Evolutionary conservation across 2,329 filamentous ascomycete species (phyloP), one percentile per base, ranked within the genome.

Genomic region (Scedosporium minutisporum): DNA sequence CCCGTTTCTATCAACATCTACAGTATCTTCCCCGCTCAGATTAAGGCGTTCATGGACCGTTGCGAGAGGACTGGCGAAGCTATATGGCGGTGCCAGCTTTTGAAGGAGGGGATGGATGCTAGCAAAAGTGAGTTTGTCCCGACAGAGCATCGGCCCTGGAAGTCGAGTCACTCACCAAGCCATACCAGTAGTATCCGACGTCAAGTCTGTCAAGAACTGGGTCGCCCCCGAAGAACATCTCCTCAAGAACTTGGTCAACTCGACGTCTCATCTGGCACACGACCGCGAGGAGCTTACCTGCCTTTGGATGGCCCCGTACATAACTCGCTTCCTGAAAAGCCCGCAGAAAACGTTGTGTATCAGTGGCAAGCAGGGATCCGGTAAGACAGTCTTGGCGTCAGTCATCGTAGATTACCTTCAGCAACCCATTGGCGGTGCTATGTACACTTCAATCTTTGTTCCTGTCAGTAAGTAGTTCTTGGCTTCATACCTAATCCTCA

Each of bases 391-490:
- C 2, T 60, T 75, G 23, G 70, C 75, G 6, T 73, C 73, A 0
- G 74, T 76, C 7, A 74, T 77, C 58, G 68, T 72, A 9, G 75
- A 77, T 51, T 69, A 72, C 61, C 67, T 77, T 21, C 74, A 76
- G 63, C 69, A 74, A 53, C 69, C 72, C 3, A 72, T 76, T 41
- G 70, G 69, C 9, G 73, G 74, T 3, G 67, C 72, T 1, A 65
- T 65, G 14, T 75, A 75, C 63, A 72, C 71, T 21, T 66, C 71
- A 3, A 61, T 76, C 3, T 74, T 72, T 58, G 66, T 76, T 23
- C 72, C 74, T 1, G 75, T 76, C 25, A 74, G 70, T 71, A 61
- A 66, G 69, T 67, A 18, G 14, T 25, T 6, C 10, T 10, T 48
- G 1, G 6, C 33, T 38, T 38, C 33, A 4, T 10, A 9, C 33